Percentiles rank a stretch among this genome's conserved stretches.
Conservation (phyloP, 768 basidiomycete species). For the Pleurotus djamor region DNA sequence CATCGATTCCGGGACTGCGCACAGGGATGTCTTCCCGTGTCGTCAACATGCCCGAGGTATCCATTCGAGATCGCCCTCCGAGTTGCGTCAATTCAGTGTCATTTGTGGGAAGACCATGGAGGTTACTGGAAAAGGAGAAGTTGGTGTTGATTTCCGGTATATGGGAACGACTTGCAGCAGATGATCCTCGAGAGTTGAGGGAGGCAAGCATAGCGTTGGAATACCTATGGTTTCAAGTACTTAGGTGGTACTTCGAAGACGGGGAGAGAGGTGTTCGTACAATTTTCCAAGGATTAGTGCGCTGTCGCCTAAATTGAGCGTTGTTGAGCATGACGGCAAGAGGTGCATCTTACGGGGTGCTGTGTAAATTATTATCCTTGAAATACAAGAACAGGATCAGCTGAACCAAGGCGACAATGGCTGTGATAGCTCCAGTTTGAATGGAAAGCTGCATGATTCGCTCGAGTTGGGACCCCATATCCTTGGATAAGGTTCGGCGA, state of each 20-base stretch:
- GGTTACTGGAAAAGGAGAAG: too few relatives aligned
- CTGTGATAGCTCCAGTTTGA: background rate
- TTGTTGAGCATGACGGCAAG: background rate
- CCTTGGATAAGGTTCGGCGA: background rate
- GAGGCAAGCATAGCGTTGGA: background rate
- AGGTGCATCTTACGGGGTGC: background rate
- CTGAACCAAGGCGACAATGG: background rate
- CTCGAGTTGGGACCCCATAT: background rate
- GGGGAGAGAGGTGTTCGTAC: background rate
- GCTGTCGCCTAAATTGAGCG: background rate
- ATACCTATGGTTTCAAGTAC: background rate
- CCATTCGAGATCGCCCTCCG: too few relatives aligned
- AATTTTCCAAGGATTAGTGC: background rate
- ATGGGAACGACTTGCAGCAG: background rate
- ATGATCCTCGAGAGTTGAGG: background rate
- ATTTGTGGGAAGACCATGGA: too few relatives aligned
- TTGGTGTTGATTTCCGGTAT: too few relatives aligned
- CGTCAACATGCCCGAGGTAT: too few relatives aligned
- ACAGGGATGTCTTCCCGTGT: too few relatives aligned
- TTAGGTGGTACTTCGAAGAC: background rate
- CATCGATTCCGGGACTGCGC: too few relatives aligned
- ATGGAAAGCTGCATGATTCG: background rate
- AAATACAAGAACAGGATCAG: background rate
- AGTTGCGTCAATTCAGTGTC: too few relatives aligned
- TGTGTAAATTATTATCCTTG: background rate